Evolutionary conservation across 768 basidiomycete species (phyloP), one percentile per base, ranked within the genome.

Genomic region (Lanmaoa pseudosensibilis): DNA sequence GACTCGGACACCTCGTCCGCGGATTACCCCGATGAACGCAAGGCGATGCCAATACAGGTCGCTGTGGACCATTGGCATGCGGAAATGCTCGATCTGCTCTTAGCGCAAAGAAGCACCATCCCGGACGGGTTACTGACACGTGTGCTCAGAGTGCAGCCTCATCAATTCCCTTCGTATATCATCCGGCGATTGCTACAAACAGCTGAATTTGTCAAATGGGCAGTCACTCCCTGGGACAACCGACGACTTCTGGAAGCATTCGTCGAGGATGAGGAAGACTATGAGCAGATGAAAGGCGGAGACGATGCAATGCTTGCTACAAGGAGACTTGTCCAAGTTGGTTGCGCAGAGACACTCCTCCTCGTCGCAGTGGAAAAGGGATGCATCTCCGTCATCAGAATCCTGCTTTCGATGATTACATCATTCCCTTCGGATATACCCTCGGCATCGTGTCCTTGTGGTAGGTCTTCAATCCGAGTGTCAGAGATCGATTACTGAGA

Each of bases 351-450:
- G 36, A 11, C 25, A 0, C 49, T 62, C 21, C 41, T 61, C 9
- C 60, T 55, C 5, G 3, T 49, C 12, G 61, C 62, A 0, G 44
- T 55, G 19, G 50, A 36, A 16, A 63, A 33, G 2, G 53, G 53
- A 38, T 63, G 50, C 5, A n/a, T 55, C 5, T 33, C 40, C 1
- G 36, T 48, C 5, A 4, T 57, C 10, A 19, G 16, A 5, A 10
- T 36, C 5, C 21, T 62, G 7, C 33, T 62, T 23, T 50, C 46
- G 1, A 15, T 39, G 11, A 9, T 23, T 13, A 5, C 21, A 2
- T 0, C 59, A 16, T 11, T 6, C 2, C 3, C 4, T 11, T 15
- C 2, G 2, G 32, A 19, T 32, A 21, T 7, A n/a, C 18, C 34
- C n/a, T 32, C 16, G 9, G 25, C 11, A 6, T 43, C 27, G 15